Percentiles rank a stretch among this genome's conserved stretches.
These are phyloP conservation scores for Didymella segeticola DNA, from an alignment of 2,329 filamentous ascomycete species.

Conservation along the genomic window DNA sequence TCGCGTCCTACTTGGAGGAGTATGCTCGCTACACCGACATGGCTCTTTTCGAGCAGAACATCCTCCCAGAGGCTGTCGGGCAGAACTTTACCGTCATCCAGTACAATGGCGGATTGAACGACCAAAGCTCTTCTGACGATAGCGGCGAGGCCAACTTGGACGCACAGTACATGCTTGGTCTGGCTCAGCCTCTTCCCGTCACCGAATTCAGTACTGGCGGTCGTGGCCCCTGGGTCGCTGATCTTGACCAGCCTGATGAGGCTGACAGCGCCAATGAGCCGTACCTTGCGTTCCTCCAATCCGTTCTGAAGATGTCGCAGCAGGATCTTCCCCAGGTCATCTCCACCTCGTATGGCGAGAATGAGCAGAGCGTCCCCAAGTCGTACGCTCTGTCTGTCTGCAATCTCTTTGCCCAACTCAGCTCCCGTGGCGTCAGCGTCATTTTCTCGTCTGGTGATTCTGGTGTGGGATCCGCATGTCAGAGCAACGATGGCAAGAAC, in stretches of 20 bases:
- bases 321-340: constrained; percentile 64
- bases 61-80: constrained; percentile 43
- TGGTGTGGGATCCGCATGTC: constrained; percentile 62
- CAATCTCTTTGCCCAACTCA: constrained; percentile 68
- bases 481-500: constrained; percentile 64
- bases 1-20: constrained; percentile 61
- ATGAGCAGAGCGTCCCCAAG: constrained; percentile 67
- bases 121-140: constrained; percentile 28
- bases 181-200: constrained; percentile 61
- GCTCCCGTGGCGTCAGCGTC: constrained; percentile 68
- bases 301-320: constrained; percentile 61
- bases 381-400: constrained; percentile 69
- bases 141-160: constrained; percentile 67
- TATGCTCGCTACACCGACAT: constrained; percentile 58
- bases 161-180: constrained; percentile 63
- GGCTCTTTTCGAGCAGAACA: constrained; percentile 49
- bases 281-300: constrained; percentile 67
- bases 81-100: constrained; percentile 54
- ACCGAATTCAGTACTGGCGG: constrained; percentile 67
- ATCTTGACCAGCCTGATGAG: constrained; percentile 51
- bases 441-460: constrained; percentile 68
- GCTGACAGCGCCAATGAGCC: constrained; percentile 67
- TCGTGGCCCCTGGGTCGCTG: constrained; percentile 58
- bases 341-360: constrained; percentile 70
- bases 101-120: constrained; percentile 35